Evolutionary conservation across 140 eudicot species (phyloP).

Genomic region (Cichorium intybus): DNA sequence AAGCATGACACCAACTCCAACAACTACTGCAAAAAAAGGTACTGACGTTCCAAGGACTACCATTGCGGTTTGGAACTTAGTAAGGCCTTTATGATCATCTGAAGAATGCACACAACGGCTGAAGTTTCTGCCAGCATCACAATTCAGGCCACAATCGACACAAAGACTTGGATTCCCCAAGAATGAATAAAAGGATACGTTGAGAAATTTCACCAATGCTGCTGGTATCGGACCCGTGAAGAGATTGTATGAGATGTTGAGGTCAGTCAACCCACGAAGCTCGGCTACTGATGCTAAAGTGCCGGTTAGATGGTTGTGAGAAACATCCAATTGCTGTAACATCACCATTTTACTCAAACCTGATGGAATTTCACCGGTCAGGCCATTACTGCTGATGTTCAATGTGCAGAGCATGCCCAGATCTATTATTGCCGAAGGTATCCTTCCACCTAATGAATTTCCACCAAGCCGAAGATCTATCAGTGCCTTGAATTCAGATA

Average conservation of each 20-base stretch:
- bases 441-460: too few relatives aligned
- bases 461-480: too few relatives aligned
- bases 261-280: too few relatives aligned
- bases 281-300: too few relatives aligned
- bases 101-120: conserved; percentile 32
- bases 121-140: conserved; percentile 32
- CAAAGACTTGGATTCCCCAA: too few relatives aligned
- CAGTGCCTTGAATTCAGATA: too few relatives aligned
- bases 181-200: conserved; percentile 53
- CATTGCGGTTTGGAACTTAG: conserved; percentile 42
- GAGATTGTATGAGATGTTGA: too few relatives aligned
- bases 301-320: too few relatives aligned
- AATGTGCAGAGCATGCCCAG: conserved; percentile 39
- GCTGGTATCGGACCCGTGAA: conserved; percentile 62
- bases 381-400: conserved; percentile 59
- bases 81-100: conserved; percentile 31
- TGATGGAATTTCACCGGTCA: conserved; percentile 60
- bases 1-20: conserved; percentile 36
- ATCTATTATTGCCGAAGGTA: conserved; percentile 46
- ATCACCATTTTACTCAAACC: too few relatives aligned
- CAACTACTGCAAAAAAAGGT: conserved; percentile 31
- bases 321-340: too few relatives aligned
- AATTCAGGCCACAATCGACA: conserved; percentile 41
- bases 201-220: conserved; percentile 38
- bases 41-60: conserved; percentile 45